A percentile compares a stretch with the other conserved stretches of the same genome.
phyloP scores from a whole-genome alignment of 164 flowering plant species.

The Saururus chinensis region DNA sequence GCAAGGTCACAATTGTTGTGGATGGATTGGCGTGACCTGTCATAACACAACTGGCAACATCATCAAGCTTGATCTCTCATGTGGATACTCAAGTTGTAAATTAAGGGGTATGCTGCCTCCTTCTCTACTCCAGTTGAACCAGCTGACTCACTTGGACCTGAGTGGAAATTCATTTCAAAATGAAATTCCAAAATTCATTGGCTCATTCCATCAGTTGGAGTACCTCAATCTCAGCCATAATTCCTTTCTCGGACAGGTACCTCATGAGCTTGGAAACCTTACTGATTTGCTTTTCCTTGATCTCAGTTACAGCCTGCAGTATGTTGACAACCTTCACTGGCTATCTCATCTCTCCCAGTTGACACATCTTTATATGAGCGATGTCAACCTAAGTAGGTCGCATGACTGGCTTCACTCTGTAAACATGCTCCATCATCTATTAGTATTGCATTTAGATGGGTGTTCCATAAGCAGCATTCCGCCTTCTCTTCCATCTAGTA shows the following conservation, averaged over 20 bases:
- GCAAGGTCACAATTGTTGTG: conserved; percentile 3
- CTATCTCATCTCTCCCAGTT: not conserved
- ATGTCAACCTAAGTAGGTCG: not conserved
- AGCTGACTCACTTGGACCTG: conserved; percentile 2
- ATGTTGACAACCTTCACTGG: not conserved
- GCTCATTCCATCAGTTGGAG: conserved; percentile 2
- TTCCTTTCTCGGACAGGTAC: not conserved
- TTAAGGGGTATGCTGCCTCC: not conserved
- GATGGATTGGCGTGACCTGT: conserved; percentile 4
- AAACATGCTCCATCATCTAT: not conserved
- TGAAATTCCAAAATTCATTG: conserved; percentile 2
- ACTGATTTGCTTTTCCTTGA: not conserved
- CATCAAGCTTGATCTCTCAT: not conserved
- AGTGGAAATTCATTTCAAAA: not conserved
- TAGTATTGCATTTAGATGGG: not conserved
- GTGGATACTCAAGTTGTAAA: too few species aligned
- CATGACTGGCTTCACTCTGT: not conserved
- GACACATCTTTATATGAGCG: not conserved
- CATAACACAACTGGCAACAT: conserved; percentile 5
- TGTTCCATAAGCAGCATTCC: not conserved
- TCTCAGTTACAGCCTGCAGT: not conserved
- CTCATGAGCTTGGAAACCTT: conserved; percentile 4
- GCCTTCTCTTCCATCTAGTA: not conserved
- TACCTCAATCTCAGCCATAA: not conserved
- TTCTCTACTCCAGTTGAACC: not conserved